Percentiles rank a stretch among this genome's conserved stretches.
These are phyloP conservation scores for Phycomyces blakesleeanus DNA, from an alignment of 192 early-diverging fungal genomes.

Conservation along the genomic window DNA sequence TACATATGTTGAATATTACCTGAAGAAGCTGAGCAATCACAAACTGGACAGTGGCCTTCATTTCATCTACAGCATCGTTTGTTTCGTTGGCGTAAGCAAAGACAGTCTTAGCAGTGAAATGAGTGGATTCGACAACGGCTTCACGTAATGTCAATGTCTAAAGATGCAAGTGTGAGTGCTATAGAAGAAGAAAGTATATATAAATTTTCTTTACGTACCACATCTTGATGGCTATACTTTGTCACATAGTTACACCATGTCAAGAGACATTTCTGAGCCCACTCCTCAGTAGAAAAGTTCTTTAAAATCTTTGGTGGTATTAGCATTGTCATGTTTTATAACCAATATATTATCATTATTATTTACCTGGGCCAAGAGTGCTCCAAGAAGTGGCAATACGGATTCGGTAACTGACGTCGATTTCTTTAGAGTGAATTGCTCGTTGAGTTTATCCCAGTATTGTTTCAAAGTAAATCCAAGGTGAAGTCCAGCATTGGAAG, in stretches of 20 bases:
- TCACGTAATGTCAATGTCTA: conserved; percentile 56
- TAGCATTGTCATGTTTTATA: not conserved
- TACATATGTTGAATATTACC: conserved; percentile 7
- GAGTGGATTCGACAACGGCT: conserved; percentile 43
- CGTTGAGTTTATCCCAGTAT: conserved; percentile 36
- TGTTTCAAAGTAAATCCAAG: conserved; percentile 38
- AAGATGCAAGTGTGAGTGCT: not conserved
- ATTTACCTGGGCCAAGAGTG: conserved; percentile 46
- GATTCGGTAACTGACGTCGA: conserved; percentile 51
- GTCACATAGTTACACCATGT: conserved; percentile 38
- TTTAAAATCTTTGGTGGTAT: conserved; percentile 12
- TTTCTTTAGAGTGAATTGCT: conserved; percentile 41
- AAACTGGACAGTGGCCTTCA: conserved; percentile 35
- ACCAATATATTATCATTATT: not conserved
- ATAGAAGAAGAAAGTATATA: not conserved
- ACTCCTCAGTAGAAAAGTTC: conserved; percentile 24
- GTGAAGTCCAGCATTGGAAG: not conserved
- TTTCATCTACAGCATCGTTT: conserved; percentile 3
- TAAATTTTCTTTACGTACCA: conserved; percentile 30
- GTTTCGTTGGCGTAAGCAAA: conserved; percentile 22
- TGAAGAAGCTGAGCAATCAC: conserved; percentile 36
- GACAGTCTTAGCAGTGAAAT: conserved; percentile 31
- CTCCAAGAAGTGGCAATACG: conserved; percentile 51
- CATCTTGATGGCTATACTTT: conserved; percentile 40
- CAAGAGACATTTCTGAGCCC: conserved; percentile 36